Percentiles rank a stretch among this genome's conserved stretches.
These are phyloP conservation scores for Aspergillus pseudoviridinutans DNA, from an alignment of 2,329 filamentous ascomycete genomes.

Conservation along the genomic window DNA sequence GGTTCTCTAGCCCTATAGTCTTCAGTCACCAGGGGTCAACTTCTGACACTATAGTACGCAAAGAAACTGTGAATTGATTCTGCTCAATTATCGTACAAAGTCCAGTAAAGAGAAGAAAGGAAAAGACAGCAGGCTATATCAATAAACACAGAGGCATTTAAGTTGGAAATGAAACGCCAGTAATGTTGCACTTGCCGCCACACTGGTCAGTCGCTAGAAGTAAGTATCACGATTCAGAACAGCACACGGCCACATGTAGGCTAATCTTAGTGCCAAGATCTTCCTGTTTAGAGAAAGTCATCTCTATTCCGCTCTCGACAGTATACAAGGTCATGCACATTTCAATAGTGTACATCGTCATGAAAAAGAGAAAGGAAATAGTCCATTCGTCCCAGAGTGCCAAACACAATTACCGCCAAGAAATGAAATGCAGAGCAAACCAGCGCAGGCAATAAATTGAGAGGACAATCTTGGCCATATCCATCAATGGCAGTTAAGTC, in stretches of 20 bases:
- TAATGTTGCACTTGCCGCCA: not conserved
- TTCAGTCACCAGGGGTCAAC: not conserved
- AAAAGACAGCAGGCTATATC: not conserved
- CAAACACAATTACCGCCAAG: conserved; percentile 5
- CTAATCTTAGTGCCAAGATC: not conserved
- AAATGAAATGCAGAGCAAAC: conserved; percentile 4
- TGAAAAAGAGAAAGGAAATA: conserved; percentile 8
- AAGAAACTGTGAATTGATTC: not conserved
- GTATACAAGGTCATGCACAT: conserved; percentile 7
- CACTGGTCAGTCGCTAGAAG: not conserved
- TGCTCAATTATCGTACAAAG: conserved; percentile 5
- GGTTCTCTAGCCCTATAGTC: not conserved
- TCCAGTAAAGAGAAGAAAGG: not conserved
- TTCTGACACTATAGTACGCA: not conserved
- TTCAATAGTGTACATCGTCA: conserved; percentile 14
- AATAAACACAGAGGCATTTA: not conserved
- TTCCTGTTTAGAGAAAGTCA: not conserved
- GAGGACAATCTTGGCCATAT: not conserved
- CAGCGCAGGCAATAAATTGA: conserved; percentile 3
- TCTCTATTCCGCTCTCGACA: not conserved
- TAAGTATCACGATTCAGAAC: not conserved
- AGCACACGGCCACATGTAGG: not conserved
- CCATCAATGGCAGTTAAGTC: conserved; percentile 4
- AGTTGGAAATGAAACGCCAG: not conserved
- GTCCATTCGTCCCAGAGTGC: not conserved